Evolutionary conservation across 2,329 filamentous ascomycete species (phyloP).

Genomic region (Fusarium sarcochroum): DNA sequence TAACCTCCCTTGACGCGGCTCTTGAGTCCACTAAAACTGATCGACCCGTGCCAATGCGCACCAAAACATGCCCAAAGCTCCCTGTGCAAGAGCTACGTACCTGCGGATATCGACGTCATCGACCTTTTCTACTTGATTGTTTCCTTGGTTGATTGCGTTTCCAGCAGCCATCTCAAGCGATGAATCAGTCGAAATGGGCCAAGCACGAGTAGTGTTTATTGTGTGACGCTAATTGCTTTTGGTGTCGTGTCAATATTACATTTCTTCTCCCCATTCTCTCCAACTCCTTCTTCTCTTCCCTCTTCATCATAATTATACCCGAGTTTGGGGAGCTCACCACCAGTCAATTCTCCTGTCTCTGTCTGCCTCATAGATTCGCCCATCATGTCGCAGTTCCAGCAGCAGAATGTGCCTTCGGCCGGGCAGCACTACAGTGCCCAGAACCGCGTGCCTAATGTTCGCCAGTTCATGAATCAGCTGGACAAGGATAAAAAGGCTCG

Average conservation of each 20-base stretch:
- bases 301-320: conserved; percentile 4
- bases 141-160: conserved; percentile 39
- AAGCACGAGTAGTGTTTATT: conserved; percentile 13
- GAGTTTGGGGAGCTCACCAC: conserved; percentile 26
- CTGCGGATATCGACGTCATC: conserved; percentile 43
- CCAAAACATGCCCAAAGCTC: conserved; percentile 9
- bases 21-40: conserved; percentile 32
- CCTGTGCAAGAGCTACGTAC: conserved; percentile 21
- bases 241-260: conserved; percentile 30
- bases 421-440: conserved; percentile 82
- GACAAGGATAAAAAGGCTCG: conserved; percentile 84
- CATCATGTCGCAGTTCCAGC: conserved; percentile 56
- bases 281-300: background rate
- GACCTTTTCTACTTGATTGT: conserved; percentile 37
- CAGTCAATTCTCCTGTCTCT: conserved; percentile 2
- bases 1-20: conserved; percentile 34
- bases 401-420: conserved; percentile 60
- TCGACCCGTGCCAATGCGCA: conserved; percentile 20
- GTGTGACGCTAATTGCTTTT: conserved; percentile 35
- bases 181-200: conserved; percentile 35
- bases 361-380: conserved; percentile 10
- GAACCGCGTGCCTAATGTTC: conserved; percentile 90
- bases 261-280: conserved; percentile 14
- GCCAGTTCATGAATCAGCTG: conserved; percentile 83
- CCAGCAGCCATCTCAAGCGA: conserved; percentile 31